Base-by-base conservation (phyloP, 495 filamentous ascomycete genomes). In the Lentithecium fluviatile region DNA sequence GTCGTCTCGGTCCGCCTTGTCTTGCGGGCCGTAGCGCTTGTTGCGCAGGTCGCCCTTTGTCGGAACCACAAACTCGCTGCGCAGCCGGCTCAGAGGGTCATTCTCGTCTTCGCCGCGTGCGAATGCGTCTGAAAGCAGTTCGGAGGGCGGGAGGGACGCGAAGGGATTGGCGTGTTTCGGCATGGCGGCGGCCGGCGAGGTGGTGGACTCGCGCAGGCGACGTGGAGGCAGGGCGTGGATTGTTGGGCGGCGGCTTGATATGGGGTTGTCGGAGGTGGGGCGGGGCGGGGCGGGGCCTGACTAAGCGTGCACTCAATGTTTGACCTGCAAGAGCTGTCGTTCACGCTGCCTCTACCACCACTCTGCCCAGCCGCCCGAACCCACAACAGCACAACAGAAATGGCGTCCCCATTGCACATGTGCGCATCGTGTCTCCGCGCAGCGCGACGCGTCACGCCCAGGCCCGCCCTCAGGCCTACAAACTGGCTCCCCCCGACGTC, bases 11-110 rank as follows among this genome's bases (percentile, higher is more conserved):
- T 2, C 11, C 10, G 11, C 51, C 19, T 37, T 46, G 13, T 12
- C 10, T 25, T 25, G 47, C 13, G 64, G 64, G 4, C 64, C 64
- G 21, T 59, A 63, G 11, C 34, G 20, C 53, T 82, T 87, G 56
- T 88, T 83, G 68, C 85, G 85, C 57, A 96, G 75, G 66, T 94
- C 88, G 19, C 79, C 79, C 71, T 85, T 89, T 19, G 88, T 87
- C 13, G 94, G 94, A 60, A 96, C 88, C 42, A 88, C 79, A 70
- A 97, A 98, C 69, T 96, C 87, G 19, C 80, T 70, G 25, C 89
- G 84, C 34, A 92, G 82, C 29, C 81, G 75, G 25, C 75, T 74
- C 49, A 98, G 80, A 23, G 77, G 70, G 73, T 97, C 93, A 65
- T 82, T 75, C 11, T 72, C 74, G 74, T 97, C 93, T 29, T 91